Conservation (phyloP, 495 filamentous ascomycete genomes). For the Lentithecium fluviatile region DNA sequence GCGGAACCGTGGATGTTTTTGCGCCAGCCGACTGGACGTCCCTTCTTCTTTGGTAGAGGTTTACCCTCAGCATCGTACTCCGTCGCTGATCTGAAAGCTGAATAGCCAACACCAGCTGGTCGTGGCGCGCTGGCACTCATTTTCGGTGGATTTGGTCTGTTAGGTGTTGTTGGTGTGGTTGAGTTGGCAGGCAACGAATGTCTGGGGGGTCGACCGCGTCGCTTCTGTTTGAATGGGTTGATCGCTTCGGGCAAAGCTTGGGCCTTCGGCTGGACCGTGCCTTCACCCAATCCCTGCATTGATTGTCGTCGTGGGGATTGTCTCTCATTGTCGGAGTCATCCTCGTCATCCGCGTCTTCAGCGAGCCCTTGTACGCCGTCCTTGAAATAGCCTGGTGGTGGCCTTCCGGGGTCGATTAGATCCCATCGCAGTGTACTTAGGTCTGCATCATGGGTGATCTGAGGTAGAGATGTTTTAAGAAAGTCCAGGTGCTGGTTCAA, state of each 20-base stretch:
- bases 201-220: conserved; percentile 29
- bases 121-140: conserved; percentile 26
- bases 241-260: conserved; percentile 15
- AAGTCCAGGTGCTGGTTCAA: conserved; percentile 61
- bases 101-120: conserved; percentile 35
- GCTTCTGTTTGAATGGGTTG: conserved; percentile 26
- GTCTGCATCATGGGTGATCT: conserved; percentile 51
- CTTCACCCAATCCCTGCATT: neutral
- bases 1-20: conserved; percentile 40
- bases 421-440: conserved; percentile 68
- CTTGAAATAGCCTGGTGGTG: conserved; percentile 27
- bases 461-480: conserved; percentile 46
- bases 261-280: conserved; percentile 2
- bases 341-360: conserved; percentile 39
- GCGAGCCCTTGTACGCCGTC: conserved; percentile 8
- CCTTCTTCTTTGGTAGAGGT: conserved; percentile 43
- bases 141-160: neutral
- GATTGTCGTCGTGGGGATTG: neutral
- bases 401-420: conserved; percentile 56
- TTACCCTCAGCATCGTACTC: conserved; percentile 29
- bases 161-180: neutral
- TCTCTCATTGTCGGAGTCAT: conserved; percentile 31
- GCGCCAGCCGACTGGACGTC: conserved; percentile 46
- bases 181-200: conserved; percentile 16
- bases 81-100: conserved; percentile 33